Conservation (phyloP, 306 rosid genomes). For the Rosa chinensis region DNA sequence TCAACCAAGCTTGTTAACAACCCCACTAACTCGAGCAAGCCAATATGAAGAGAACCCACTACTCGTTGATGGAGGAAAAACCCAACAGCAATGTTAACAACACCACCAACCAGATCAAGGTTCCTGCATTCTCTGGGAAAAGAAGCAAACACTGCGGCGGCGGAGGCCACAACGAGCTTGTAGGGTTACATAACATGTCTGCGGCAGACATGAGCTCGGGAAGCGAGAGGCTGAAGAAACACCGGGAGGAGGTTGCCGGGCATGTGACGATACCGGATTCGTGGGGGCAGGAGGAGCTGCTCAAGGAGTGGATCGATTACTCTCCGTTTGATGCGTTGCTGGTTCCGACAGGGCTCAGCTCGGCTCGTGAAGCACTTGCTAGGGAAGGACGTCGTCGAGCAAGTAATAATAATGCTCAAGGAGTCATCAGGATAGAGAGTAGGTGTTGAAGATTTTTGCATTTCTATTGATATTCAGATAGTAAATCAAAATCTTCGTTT, state of each 20-base stretch:
- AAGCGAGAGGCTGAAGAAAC: slow-evolving; percentile 59
- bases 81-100: slow-evolving; percentile 12
- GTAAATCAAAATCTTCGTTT: background rate
- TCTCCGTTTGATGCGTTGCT: slow-evolving; percentile 52
- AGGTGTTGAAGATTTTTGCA: slow-evolving; percentile 21
- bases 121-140: slow-evolving; percentile 29
- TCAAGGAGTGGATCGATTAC: slow-evolving; percentile 59
- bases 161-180: background rate
- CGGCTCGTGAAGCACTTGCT: slow-evolving; percentile 71
- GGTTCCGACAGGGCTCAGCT: slow-evolving; percentile 44
- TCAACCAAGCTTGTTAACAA: background rate
- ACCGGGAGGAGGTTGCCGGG: slow-evolving; percentile 54
- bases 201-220: slow-evolving; percentile 19
- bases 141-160: slow-evolving; percentile 17
- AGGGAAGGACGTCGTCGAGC: slow-evolving; percentile 45
- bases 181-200: background rate
- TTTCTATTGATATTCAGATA: background rate
- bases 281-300: slow-evolving; percentile 58
- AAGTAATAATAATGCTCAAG: slow-evolving; percentile 27
- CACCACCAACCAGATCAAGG: slow-evolving; percentile 3
- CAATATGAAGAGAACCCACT: slow-evolving; percentile 8
- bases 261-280: slow-evolving; percentile 51
- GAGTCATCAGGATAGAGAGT: slow-evolving; percentile 37
- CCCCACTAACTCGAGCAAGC: background rate
- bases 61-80: slow-evolving; percentile 33